Evolutionary conservation across 345 rosid genomes (phyloP), one percentile per base, ranked within the genome.

Genomic region (Draba incana): DNA sequence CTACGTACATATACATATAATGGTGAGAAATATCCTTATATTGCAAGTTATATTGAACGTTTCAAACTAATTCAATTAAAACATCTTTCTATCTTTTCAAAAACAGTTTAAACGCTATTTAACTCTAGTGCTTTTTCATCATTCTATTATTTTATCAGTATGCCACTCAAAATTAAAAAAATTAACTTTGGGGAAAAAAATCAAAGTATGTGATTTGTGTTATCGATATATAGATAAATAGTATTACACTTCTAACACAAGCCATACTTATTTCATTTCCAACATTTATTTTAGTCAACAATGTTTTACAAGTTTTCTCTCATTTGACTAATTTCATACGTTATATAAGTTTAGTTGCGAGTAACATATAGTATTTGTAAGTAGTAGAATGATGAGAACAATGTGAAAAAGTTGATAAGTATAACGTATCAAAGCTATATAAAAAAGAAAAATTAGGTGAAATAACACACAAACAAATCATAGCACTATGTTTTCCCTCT

Each of bases 291-390:
- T 45, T 44, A 10, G 54, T 62, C 54, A 46, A 46, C 30, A 57
- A 20, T 37, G 60, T 35, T 56, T 30, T 38, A 45, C 38, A 67
- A 53, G 53, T 30, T 60, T 48, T 20, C 45, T 61, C 4, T 16
- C 38, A 43, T 42, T 13, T 31, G 24, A 51, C 61, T 70, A 61
- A 51, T 31, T 61, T 52, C n/a, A 30, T 12, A n/a, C 27, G 57
- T 50, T 59, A 59, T 58, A 59, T 58, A 8, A 6, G 8, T 31
- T 31, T 33, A 28, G 31, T 33, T 5, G 37, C 6, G 11, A 53
- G 38, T 30, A 28, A 50, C 8, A 11, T 6, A 10, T 38, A 59
- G 13, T 1, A 42, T 20, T 20, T 20, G 25, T 1, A 28, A 42
- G 25, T 0, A 30, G 30, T 35, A 35, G 12, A 24, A 12, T 39